Evolutionary conservation across 2,329 filamentous ascomycete genomes (phyloP), one percentile per base, ranked within the genome.

Genomic region (Delphinella strobiligena): DNA sequence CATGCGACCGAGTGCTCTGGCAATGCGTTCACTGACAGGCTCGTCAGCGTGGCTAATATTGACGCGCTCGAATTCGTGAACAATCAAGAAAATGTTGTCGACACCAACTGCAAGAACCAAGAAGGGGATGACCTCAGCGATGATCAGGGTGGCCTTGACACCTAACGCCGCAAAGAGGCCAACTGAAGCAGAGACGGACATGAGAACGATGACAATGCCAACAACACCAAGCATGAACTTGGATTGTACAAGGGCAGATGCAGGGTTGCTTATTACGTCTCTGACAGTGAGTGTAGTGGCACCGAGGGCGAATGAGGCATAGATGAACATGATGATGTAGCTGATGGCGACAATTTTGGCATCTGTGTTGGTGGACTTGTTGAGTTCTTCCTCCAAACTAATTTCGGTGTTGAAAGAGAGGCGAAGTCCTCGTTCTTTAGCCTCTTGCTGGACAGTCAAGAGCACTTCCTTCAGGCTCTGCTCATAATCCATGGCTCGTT

Each of bases 291-390:
- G 68, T 4, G 82, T 87, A 0, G 84, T 91, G 1, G 88, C 94
- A 1, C 91, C 91, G 0, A 98, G 70, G 1, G 91, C 88, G 38
- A 98, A 64, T 4, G 89, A 96, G 3, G 88, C 91, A 55, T 98
- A 98, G 46, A 98, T 64, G 61, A 98, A 98, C 91, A 98, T 98
- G 66, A 95, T 85, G 47, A 96, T 72, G 63, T 98, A 98, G 69
- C 89, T 96, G 61, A 98, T 81, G 39, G 89, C 77, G 17, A 98
- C 78, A 52, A 98, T 98, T 60, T 89, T 95, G 33, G 89, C 93
- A 60, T 98, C 91, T 0, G 91, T 96, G 60, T 98, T 98, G 36
- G 87, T 95, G 29, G 87, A 93, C 63, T 96, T 94, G 67, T 95
- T 98, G 42, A 98, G 71, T 56, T 98, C 91, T 56, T 95, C 75